A percentile compares a stretch with the other conserved stretches of the same genome.
These are phyloP conservation scores for Ceratobasidium sp. DNA, from an alignment of 1,284 basidiomycete species.

Conservation along the genomic window DNA sequence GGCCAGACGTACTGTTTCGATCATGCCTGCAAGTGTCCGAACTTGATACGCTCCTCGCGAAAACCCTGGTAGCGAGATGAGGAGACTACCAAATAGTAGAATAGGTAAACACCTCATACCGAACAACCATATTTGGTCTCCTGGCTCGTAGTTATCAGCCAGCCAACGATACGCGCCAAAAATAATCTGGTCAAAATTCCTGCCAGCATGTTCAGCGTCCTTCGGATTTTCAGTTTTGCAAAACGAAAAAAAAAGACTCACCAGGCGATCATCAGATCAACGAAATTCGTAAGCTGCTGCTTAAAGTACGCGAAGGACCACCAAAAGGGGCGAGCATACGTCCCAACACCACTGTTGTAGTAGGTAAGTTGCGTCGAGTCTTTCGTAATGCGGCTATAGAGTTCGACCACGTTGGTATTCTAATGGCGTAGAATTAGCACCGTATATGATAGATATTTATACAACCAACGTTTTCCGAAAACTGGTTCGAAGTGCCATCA, in stretches of 20 bases:
- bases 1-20: slow-evolving; percentile 56
- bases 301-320: slow-evolving; percentile 17
- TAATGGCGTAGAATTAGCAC: not conserved
- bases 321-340: slow-evolving; percentile 40
- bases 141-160: slow-evolving; percentile 37
- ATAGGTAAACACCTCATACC: slow-evolving; percentile 9
- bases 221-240: no score
- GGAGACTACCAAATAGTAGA: no score
- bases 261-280: slow-evolving; percentile 48
- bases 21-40: slow-evolving; percentile 63
- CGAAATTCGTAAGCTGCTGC: slow-evolving; percentile 3
- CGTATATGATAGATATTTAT: not conserved
- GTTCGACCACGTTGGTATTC: not conserved
- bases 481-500: slow-evolving; percentile 32
- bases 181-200: slow-evolving; percentile 46
- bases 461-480: slow-evolving; percentile 9
- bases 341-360: slow-evolving; percentile 48
- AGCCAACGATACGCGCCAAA: slow-evolving; percentile 47
- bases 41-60: slow-evolving; percentile 66
- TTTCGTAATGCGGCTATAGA: slow-evolving; percentile 28
- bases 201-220: not conserved
- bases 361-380: slow-evolving; percentile 39
- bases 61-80: slow-evolving; percentile 57
- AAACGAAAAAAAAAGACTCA: not conserved
- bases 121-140: slow-evolving; percentile 48